Percentiles rank a stretch among this genome's conserved stretches.
phyloP scores from a whole-genome alignment of 1,284 basidiomycete genomes.

The Peniophora sp. region DNA sequence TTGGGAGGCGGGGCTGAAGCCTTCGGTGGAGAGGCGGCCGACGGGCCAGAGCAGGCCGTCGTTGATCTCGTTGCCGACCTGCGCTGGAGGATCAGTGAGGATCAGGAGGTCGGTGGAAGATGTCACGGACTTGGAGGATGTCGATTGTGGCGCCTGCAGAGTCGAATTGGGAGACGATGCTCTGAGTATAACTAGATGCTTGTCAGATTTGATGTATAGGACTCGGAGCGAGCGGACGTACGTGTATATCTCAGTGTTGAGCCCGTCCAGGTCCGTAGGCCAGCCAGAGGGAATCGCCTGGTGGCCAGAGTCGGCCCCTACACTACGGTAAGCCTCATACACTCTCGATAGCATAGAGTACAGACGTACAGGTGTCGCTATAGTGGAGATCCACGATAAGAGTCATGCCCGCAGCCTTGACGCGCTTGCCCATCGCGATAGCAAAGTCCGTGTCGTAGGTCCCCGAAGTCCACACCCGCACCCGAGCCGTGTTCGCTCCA shows the following conservation, averaged over 20 bases:
- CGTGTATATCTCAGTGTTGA: conserved; percentile 50
- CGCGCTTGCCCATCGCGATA: conserved; percentile 45
- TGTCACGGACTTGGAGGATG: conserved; percentile 34
- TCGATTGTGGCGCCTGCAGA: conserved; percentile 47
- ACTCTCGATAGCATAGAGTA: conserved; percentile 1
- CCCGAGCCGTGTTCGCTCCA: conserved; percentile 51
- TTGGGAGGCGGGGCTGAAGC: conserved; percentile 47
- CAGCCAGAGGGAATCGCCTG: conserved; percentile 53
- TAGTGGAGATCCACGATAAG: conserved; percentile 53
- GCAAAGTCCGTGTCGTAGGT: conserved; percentile 48
- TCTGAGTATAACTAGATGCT: conserved; percentile 44
- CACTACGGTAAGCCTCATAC: background rate
- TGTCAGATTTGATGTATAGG: background rate
- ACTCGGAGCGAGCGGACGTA: conserved; percentile 17
- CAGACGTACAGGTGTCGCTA: conserved; percentile 48
- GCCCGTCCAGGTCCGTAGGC: conserved; percentile 40
- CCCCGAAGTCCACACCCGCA: conserved; percentile 57
- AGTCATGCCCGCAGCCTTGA: conserved; percentile 50
- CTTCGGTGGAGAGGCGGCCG: conserved; percentile 44
- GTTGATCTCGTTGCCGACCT: conserved; percentile 61
- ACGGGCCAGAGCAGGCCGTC: conserved; percentile 55
- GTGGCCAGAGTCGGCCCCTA: conserved; percentile 58
- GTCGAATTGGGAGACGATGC: conserved; percentile 41
- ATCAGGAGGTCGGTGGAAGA: background rate
- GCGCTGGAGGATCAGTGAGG: too few species aligned